Base-by-base conservation (phyloP, 441 rosid genomes). In the Jatropha podagrica region DNA sequence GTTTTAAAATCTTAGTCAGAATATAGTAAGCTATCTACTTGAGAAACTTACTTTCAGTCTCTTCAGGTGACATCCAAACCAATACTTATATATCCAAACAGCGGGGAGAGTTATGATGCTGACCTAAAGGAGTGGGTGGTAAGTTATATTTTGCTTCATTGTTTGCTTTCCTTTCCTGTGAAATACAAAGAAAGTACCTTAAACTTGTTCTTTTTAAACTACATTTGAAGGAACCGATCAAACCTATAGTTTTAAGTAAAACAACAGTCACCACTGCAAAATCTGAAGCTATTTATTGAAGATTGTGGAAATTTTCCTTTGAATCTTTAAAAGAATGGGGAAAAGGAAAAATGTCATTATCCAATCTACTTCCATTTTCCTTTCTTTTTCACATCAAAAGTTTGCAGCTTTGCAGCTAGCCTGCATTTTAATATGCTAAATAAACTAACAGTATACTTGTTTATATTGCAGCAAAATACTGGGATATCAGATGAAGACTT, bases 91-190 rank as follows among this genome's bases (percentile, higher is more conserved):
- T 94, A 92, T 75, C 98, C 98, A 65, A 94, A 92, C 83, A 92
- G 97, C 54, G 97, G 98, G 4, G 98, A 91, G 80, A 85, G 87
- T 72, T 94, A 92, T 62, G 92, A 94, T 83, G 82, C 90, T 44
- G 88, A 83, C 6, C 58, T 64, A 42, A 94, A 94, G 86, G 86
- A 88, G 80, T 92, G 97, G 98, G 92, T 94, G 83, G 97, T 94
- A 82, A 88, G 97, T 82, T 69, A 32, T 51, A 17, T 60, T 62
- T 64, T 15, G 32, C 32, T 32, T 32, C 32, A 32, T 32, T 32
- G n/a, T 60, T 73, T 2, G 54, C 52, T 56, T 52, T 52, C 55
- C 48, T 27, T 52, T 52, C 55, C 48, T 27, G 17, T 52, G 20
- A 70, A 44, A 73, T 68, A 56, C 56, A 17, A 37, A 17, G 58